Conservation (phyloP, 257 asterid genomes). For the Jasminum sambac region DNA sequence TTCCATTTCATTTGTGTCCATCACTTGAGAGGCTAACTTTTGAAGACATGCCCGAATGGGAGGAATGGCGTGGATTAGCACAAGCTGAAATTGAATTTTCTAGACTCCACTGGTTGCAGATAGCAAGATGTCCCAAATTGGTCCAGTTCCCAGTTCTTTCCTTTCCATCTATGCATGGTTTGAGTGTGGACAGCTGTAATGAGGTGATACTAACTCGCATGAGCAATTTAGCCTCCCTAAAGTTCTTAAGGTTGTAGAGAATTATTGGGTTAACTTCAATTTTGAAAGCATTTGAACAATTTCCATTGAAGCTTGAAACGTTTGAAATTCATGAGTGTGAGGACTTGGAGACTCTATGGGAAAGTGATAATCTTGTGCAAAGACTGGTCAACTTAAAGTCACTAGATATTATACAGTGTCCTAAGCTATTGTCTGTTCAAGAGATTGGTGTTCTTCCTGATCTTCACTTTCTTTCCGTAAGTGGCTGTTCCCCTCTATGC, state of each 20-base stretch:
- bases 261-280: conserved; percentile 6
- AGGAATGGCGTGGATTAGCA: conserved; percentile 19
- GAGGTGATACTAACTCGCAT: conserved; percentile 2
- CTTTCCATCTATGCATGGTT: conserved; percentile 14
- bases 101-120: conserved; percentile 9
- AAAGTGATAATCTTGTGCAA: conserved; percentile 3
- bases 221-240: conserved; percentile 15
- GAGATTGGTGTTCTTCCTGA: conserved; percentile 11
- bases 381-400: conserved; percentile 6
- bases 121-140: conserved; percentile 25
- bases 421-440: conserved; percentile 14
- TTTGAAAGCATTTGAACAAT: conserved; percentile 8
- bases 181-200: not conserved
- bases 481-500: too few relatives aligned
- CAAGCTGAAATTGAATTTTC: conserved; percentile 1
- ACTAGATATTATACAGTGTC: conserved; percentile 9
- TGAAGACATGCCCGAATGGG: conserved; percentile 32
- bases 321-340: conserved; percentile 7
- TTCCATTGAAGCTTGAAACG: conserved; percentile 19
- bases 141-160: not conserved
- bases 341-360: conserved; percentile 17
- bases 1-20: too few relatives aligned
- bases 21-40: conserved; percentile 28
- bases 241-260: not conserved
- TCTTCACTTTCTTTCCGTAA: conserved; percentile 1